Base-by-base conservation (phyloP, 1,284 basidiomycete species). In the Tilletiopsis washingtonensis region DNA sequence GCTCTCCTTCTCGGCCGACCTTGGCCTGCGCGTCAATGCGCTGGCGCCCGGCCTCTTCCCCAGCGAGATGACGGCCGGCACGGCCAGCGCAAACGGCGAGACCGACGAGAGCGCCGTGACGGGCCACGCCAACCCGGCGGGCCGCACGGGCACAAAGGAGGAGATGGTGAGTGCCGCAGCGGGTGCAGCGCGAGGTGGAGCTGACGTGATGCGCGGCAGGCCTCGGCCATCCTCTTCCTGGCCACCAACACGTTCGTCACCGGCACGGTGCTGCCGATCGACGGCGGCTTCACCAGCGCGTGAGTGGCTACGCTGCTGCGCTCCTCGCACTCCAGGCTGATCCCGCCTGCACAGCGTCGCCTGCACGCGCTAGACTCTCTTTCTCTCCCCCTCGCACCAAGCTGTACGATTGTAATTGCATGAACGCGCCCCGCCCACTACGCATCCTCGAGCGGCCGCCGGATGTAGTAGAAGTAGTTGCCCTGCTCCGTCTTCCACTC, bases 401-500 rank as follows among this genome's bases (percentile, higher is more conserved):
- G n/a, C n/a, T n/a, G n/a, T n/a, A n/a, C n/a, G n/a, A n/a, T n/a
- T n/a, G n/a, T n/a, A n/a, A n/a, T n/a, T n/a, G n/a, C n/a, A n/a
- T n/a, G n/a, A n/a, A n/a, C n/a, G n/a, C n/a, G n/a, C n/a, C n/a
- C n/a, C n/a, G n/a, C n/a, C n/a, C n/a, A n/a, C n/a, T n/a, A n/a
- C n/a, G n/a, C n/a, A n/a, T n/a, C n/a, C n/a, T n/a, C n/a, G n/a
- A 65, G 23, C 3, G 70, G 69, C 41, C 65, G 66, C 2, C 70
- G 47, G 1, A 61, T 57, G 66, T 67, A 73, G 51, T 71, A 70
- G 39, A 73, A 69, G 57, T 71, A 73, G 46, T 73, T 73, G 43
- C 65, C 65, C 41, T 54, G 49, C 53, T 67, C 57, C 0, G 56
- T 64, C 1, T 45, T 56, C 3, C 53, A 55, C 32, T 56, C 40